Evolutionary conservation across 768 basidiomycete genomes (phyloP).

Genomic region (Saitozyma podzolica): DNA sequence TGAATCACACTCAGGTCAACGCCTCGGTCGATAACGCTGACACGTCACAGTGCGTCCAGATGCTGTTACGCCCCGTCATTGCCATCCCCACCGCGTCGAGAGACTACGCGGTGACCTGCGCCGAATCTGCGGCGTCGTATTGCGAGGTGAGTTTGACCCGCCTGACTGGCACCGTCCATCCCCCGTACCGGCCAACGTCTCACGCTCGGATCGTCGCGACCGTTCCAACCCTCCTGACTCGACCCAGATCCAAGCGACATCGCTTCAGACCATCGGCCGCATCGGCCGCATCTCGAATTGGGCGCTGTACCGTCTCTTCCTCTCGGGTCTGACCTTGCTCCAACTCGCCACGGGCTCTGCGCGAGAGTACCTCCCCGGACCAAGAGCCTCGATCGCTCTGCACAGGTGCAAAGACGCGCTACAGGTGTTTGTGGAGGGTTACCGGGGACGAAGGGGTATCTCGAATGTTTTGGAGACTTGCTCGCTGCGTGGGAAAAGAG

Average conservation of each 20-base stretch:
- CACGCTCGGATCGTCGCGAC: not conserved
- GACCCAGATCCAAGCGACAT: not conserved
- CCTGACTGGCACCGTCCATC: not conserved
- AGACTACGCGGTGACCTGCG: slow-evolving; percentile 24
- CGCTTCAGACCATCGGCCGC: slow-evolving; percentile 12
- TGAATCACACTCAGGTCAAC: not conserved
- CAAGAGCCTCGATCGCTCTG: slow-evolving; percentile 16
- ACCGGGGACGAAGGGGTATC: slow-evolving; percentile 11
- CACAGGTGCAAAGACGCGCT: slow-evolving; percentile 20
- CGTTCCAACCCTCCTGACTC: not conserved
- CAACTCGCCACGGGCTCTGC: slow-evolving; percentile 20
- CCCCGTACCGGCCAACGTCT: not conserved
- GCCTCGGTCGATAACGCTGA: not conserved
- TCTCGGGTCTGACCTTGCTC: slow-evolving; percentile 34
- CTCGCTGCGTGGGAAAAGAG: slow-evolving; percentile 4
- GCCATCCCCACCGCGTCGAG: slow-evolving; percentile 15
- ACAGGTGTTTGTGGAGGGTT: slow-evolving; percentile 6
- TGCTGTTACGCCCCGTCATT: slow-evolving; percentile 34
- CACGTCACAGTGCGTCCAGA: slow-evolving; percentile 25
- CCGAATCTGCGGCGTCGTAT: slow-evolving; percentile 29
- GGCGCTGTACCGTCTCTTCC: slow-evolving; percentile 31
- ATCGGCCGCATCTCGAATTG: slow-evolving; percentile 20
- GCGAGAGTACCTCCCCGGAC: slow-evolving; percentile 11
- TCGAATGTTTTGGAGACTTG: slow-evolving; percentile 7
- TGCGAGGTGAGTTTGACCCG: slow-evolving; percentile 25